Conservation (phyloP, 768 basidiomycete genomes). For the Tubosaeta sp. region DNA sequence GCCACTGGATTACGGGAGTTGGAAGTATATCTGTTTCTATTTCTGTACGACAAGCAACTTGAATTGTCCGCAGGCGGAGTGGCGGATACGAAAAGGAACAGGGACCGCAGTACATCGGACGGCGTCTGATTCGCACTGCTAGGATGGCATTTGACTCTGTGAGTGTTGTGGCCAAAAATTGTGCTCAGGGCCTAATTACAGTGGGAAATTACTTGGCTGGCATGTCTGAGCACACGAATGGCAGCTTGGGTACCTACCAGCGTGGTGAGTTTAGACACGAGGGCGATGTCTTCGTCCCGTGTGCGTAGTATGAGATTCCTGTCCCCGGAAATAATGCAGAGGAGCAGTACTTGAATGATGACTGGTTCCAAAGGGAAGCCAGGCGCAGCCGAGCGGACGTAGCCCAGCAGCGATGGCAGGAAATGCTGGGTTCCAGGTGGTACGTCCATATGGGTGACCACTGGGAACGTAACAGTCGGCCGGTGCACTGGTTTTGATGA, state of each 20-base stretch:
- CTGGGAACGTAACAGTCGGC: constrained; percentile 4
- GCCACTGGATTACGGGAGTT: constrained; percentile 17
- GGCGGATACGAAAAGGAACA: constrained; percentile 33
- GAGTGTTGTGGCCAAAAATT: constrained; percentile 56
- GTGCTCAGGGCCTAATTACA: constrained; percentile 49
- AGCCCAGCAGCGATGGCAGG: constrained; percentile 45
- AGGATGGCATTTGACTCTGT: constrained; percentile 50
- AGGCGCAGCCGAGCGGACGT: constrained; percentile 42
- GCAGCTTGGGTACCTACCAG: constrained; percentile 40
- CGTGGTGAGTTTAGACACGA: constrained; percentile 53
- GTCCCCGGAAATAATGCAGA: constrained; percentile 58
- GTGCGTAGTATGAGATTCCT: constrained; percentile 64
- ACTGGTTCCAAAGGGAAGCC: constrained; percentile 56
- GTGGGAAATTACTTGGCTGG: constrained; percentile 3
- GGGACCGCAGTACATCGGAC: constrained; percentile 32
- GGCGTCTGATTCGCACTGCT: constrained; percentile 14
- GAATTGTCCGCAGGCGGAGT: constrained; percentile 14
- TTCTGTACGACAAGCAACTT: constrained; percentile 10
- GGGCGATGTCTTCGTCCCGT: constrained; percentile 57
- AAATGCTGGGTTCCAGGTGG: constrained; percentile 43
- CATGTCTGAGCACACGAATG: constrained; percentile 3
- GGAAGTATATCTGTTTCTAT: constrained; percentile 17
- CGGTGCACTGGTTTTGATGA: constrained; percentile 22
- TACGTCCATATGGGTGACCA: too few species aligned
- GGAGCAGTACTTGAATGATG: constrained; percentile 61